Conservation (phyloP, 2,329 filamentous ascomycete species). For the Zymoseptoria crescenta region DNA sequence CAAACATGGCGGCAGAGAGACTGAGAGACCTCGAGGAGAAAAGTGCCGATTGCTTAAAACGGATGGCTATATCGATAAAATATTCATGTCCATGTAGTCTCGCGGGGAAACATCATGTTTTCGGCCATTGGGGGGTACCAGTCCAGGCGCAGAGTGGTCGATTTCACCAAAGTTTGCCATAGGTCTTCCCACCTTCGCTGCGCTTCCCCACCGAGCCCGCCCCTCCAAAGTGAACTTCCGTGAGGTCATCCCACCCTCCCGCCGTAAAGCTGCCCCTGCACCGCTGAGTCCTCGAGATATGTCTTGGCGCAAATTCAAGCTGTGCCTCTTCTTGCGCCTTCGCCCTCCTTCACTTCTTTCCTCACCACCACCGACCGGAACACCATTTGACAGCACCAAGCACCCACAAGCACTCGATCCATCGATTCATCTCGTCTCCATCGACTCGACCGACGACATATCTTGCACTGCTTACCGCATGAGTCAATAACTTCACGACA, state of each 20-base stretch:
- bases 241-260: neutral
- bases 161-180: neutral
- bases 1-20: too few relatives aligned
- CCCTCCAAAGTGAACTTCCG: neutral
- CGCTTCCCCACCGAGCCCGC: neutral
- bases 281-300: neutral
- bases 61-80: too few relatives aligned
- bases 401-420: neutral
- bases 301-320: neutral
- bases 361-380: neutral
- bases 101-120: too few relatives aligned
- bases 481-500: neutral
- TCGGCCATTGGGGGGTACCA: too few relatives aligned
- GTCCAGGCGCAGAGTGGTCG: neutral
- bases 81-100: too few relatives aligned
- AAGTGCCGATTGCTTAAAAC: neutral
- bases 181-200: neutral
- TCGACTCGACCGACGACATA: neutral
- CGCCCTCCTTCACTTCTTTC: neutral
- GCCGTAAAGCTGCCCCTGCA: neutral
- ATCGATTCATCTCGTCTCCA: neutral
- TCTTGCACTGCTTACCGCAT: neutral
- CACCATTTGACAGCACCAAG: neutral
- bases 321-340: neutral
- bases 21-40: too few relatives aligned